Base-by-base conservation (phyloP, 495 filamentous ascomycete species). In the Tetracladium setigerum region DNA sequence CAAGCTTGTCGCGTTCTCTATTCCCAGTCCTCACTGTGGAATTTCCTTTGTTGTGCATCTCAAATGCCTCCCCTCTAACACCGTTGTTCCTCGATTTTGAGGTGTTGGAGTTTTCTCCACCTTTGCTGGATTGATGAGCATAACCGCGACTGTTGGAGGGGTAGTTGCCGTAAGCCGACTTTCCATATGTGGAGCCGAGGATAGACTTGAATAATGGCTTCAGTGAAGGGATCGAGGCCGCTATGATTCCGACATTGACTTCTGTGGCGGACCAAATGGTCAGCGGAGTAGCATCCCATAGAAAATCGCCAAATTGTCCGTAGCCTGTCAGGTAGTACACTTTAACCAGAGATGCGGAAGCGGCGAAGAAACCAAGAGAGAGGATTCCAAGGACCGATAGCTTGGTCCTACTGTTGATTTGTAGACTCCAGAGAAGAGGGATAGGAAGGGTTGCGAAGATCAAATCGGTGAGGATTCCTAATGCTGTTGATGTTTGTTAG, bases 391-490 rank as follows among this genome's bases (percentile, higher is more conserved):
- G 56, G 13, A 75, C 55, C 4, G 65, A 66, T 6, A 57, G 50
- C 44, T 70, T 72, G 15, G 60, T 60, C n/a, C 59, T 58, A 11
- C 48, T 41, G 49, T 69, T 69, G 40, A 75, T 63, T 52, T 70
- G 59, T 8, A 72, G 52, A n/a, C 67, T 64, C 51, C 71, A 73
- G 9, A 67, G 46, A 61, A 74, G 71, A 1, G 69, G 60, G 8
- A 66, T 56, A 1, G 72, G 70, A 1, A 73, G 48, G 14, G 67
- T 30, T 3, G 70, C 66, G 44, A 73, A 66, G 2, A 68, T 48
- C 11, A 72, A 38, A 50, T 75, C 71, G 5, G 50, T 43, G 13
- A 43, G 22, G 15, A 53, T 48, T 7, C 44, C 22, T n/a, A 22
- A 43, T 16, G 44, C 50, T 53, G 30, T 16, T n/a, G 15, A 18